Evolutionary conservation across 2,329 filamentous ascomycete species (phyloP).

Genomic region (Exophiala bonariae): DNA sequence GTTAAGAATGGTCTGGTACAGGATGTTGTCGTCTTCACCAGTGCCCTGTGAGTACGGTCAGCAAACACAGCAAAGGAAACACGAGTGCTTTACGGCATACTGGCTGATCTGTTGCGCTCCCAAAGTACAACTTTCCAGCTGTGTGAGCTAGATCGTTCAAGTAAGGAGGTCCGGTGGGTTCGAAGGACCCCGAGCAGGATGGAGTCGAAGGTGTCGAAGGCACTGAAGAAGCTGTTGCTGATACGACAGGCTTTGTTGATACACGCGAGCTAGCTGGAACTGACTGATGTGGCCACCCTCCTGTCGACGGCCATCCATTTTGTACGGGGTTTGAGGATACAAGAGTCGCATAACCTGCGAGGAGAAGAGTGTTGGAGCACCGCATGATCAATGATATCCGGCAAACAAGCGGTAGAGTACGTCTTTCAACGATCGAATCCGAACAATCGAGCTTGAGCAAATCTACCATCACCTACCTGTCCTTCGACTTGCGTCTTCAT

Average conservation of each 20-base stretch:
- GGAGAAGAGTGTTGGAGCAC: constrained; percentile 3
- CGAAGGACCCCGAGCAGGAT: constrained; percentile 13
- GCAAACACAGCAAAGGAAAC: constrained; percentile 12
- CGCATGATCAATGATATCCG: too few species aligned
- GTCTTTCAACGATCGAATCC: too few species aligned
- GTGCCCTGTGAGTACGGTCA: constrained; percentile 10
- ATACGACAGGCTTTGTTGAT: constrained; percentile 1
- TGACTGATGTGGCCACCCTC: constrained; percentile 2
- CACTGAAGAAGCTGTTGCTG: not conserved
- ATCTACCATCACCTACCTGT: too few species aligned
- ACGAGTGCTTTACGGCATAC: constrained; percentile 13
- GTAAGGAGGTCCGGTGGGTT: constrained; percentile 33
- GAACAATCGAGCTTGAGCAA: too few species aligned
- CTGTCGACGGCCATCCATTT: constrained; percentile 1
- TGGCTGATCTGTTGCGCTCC: constrained; percentile 60
- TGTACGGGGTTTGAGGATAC: constrained; percentile 7
- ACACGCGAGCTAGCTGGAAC: not conserved
- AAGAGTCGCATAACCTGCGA: constrained; percentile 6
- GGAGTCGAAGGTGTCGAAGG: constrained; percentile 8
- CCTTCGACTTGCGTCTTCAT: too few species aligned
- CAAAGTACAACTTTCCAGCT: constrained; percentile 57
- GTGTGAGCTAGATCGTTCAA: constrained; percentile 57
- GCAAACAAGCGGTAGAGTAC: not conserved
- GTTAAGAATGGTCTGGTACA: constrained; percentile 58
- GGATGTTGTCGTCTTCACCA: constrained; percentile 50